Percentiles rank a stretch among this genome's conserved stretches.
Conservation (phyloP, 495 filamentous ascomycete species). For the Choiromyces venosus region DNA sequence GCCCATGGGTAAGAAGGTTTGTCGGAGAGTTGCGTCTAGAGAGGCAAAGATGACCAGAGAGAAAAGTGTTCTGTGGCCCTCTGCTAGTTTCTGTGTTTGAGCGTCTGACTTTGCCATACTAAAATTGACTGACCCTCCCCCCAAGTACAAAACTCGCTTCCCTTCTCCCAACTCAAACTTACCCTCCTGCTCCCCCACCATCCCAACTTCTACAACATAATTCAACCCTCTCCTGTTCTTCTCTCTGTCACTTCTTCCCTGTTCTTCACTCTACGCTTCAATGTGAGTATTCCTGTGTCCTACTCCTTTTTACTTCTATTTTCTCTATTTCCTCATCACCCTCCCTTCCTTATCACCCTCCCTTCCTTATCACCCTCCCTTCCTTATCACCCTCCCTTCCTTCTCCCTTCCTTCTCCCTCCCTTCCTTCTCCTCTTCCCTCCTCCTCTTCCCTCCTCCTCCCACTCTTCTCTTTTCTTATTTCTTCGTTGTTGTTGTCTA, state of each 20-base stretch:
- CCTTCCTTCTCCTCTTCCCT: conserved; percentile 34
- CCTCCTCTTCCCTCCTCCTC: conserved; percentile 19
- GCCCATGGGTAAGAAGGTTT: background rate
- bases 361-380: conserved; percentile 27
- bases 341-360: background rate
- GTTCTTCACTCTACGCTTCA: background rate
- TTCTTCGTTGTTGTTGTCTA: conserved; percentile 25
- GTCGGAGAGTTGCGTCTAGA: background rate
- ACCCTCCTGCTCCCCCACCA: conserved; percentile 2
- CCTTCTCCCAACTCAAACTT: background rate
- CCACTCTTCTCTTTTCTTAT: conserved; percentile 32
- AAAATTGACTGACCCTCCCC: background rate
- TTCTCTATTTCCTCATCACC: no score
- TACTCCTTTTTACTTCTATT: background rate
- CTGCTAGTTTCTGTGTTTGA: background rate
- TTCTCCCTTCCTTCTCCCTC: conserved; percentile 30
- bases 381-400: conserved; percentile 17
- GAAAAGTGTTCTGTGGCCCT: background rate
- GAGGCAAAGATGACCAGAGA: background rate
- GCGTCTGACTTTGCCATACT: background rate
- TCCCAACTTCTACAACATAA: background rate
- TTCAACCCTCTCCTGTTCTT: background rate
- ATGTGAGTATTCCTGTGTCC: background rate
- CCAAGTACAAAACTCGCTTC: background rate
- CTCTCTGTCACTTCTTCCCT: background rate